Evolutionary conservation across 1,284 basidiomycete species (phyloP).

Genomic region (Hypsizygus ulmarius): DNA sequence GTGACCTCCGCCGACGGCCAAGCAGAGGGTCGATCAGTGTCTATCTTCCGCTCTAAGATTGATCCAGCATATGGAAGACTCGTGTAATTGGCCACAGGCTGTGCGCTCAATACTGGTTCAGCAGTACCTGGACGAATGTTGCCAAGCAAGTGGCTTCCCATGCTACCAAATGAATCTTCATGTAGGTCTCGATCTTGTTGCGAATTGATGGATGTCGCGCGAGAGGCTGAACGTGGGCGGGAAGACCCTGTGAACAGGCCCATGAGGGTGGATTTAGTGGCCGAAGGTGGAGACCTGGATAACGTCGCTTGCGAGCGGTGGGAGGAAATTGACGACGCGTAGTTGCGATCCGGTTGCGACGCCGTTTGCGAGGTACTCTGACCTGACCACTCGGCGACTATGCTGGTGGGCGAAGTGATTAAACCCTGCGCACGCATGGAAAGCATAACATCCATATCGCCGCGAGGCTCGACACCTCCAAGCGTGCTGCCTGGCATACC

Average conservation of each 20-base stretch:
- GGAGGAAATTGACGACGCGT: conserved; percentile 44
- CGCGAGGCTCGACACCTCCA: conserved; percentile 57
- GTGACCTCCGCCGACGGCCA: conserved; percentile 25
- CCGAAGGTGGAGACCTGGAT: conserved; percentile 30
- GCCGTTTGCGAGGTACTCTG: conserved; percentile 21
- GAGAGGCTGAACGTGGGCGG: conserved; percentile 59
- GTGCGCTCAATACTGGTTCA: conserved; percentile 12
- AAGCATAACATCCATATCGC: conserved; percentile 78
- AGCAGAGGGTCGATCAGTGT: conserved; percentile 40
- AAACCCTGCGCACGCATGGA: conserved; percentile 70
- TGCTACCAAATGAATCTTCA: conserved; percentile 53
- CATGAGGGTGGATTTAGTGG: conserved; percentile 50
- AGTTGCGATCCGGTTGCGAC: conserved; percentile 25
- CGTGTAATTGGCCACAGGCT: conserved; percentile 14
- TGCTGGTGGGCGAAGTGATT: conserved; percentile 32
- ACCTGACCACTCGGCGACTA: conserved; percentile 14
- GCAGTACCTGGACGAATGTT: conserved; percentile 45
- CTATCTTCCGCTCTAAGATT: conserved; percentile 49
- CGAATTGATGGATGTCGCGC: conserved; percentile 46
- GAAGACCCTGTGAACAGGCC: conserved; percentile 50
- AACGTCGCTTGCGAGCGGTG: conserved; percentile 40
- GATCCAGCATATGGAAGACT: conserved; percentile 29
- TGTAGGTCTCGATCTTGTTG: conserved; percentile 30
- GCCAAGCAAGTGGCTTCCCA: conserved; percentile 51
- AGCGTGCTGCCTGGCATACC: conserved; percentile 44